Evolutionary conservation across 2,329 filamentous ascomycete genomes (phyloP), one percentile per base, ranked within the genome.

Genomic region (Bipolaris gigantea): DNA sequence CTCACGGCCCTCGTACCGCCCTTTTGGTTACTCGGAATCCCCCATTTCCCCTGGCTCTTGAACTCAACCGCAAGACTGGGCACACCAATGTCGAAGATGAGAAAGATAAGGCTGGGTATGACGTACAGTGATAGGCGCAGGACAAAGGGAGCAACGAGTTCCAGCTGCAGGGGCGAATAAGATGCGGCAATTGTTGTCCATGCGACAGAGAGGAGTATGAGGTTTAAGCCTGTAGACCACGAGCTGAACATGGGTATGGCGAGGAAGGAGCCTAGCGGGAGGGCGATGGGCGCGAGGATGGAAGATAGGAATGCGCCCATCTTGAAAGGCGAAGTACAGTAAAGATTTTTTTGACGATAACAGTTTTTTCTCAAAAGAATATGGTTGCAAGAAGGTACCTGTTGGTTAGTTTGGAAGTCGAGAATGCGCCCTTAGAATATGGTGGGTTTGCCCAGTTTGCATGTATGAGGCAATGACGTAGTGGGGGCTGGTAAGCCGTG

Each of bases 121-220:
- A 94, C 77, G 75, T 87, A 95, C 66, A 92, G 85, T 4, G 89
- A 61, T 9, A 87, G 53, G 38, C 89, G 87, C 44, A 92, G 78
- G 21, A 83, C 82, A 5, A 90, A 72, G 0, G 87, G 87, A 50
- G 87, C 89, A 48, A 89, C 78, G 1, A 94, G 72, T 72, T 96
- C 90, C 53, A 96, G 84, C 54, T 85, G 83, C 15, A 94, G 78
- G 0, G 89, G 86, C 1, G 87, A 81, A 65, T 95, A 89, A 6
- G 88, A 89, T 3, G 93, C 79, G 35, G 95, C 85, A 30, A 97
- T 81, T 0, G 90, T 93, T 5, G 86, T 85, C 92, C 92, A 96
- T 63, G 90, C 93, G 77, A 96, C 83, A 73, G 92, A 93, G 75
- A 96, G 94, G 79, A 96, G 92, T 58, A 95, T 78, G 21, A 96